Base-by-base conservation (phyloP, 192 early-diverging fungal genomes). In the Pilobolus umbonatus region DNA sequence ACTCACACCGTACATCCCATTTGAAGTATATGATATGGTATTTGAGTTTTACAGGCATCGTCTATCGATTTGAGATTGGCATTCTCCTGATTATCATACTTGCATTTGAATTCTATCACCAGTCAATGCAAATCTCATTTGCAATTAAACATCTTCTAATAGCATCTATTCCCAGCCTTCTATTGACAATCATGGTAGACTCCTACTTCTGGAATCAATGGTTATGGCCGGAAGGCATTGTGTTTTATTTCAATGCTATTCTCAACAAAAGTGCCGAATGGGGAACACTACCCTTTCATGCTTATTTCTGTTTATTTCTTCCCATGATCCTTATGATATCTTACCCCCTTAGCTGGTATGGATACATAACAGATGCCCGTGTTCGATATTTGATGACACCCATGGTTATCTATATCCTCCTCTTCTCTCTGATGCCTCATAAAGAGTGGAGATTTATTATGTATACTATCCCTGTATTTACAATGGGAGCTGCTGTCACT, bases 391-490 rank as follows among this genome's bases (percentile, higher is more conserved):
- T 88, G 8, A 65, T 88, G 4, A 30, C 71, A 10, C 86, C 89
- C 0, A 73, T 72, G 3, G 8, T 78, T 3, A 64, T 74, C 1
- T 91, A 84, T 57, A 75, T 94, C 10, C 46, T 59, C 2, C 26
- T 82, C 3, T 91, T 91, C 50, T 94, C 92, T 15, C 74, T 81
- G 25, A 75, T 93, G 34, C 79, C 80, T 11, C 96, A 98, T 71
- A 98, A 98, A 68, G 96, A 98, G 63, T 95, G 92, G 91, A 76
- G 96, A 12, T 98, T 98, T 66, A 80, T 98, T 1, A 67, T 96
- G 2, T 92, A 94, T 24, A 78, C 81, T 12, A 75, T 98, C 11
- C 94, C 94, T 0, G 60, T 96, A 3, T 61, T 92, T 48, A 94
- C 94, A 55, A 34, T 81, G 4, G 82, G 78, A 51, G 89, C 91